These are phyloP conservation scores for Aspergillus ruber DNA, from an alignment of 2,329 filamentous ascomycete species.

Conservation along the genomic window DNA sequence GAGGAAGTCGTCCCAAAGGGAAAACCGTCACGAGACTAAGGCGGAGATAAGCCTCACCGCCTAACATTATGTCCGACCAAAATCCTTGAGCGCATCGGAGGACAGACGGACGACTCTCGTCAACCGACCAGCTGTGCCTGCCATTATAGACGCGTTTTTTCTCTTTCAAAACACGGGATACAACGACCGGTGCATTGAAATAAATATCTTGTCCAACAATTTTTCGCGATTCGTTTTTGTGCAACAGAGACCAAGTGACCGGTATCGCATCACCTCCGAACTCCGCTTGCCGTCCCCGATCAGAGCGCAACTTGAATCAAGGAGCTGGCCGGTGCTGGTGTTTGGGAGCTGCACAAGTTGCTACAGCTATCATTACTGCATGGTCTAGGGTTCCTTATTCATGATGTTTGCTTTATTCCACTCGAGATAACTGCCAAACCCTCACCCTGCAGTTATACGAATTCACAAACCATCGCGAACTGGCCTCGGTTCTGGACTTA, in stretches of 20 bases:
- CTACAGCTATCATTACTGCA: no score
- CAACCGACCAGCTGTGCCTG: constrained; percentile 3
- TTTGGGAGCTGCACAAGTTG: constrained; percentile 1
- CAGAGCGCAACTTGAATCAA: background rate
- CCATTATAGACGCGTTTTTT: background rate
- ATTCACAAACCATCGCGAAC: constrained; percentile 1
- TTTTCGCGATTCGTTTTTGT: background rate
- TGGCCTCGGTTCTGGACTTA: constrained; percentile 2
- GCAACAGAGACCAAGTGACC: background rate
- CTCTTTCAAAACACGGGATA: background rate
- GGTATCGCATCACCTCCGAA: constrained; percentile 8
- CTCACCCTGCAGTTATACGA: background rate
- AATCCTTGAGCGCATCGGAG: constrained; percentile 5
- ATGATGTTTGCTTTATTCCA: constrained; percentile 9
- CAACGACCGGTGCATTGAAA: background rate
- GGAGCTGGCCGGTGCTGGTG: constrained; percentile 1
- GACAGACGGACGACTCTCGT: background rate
- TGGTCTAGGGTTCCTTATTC: background rate
- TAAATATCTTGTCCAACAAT: background rate
- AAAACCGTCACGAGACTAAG: constrained; percentile 16
- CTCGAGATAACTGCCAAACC: constrained; percentile 3
- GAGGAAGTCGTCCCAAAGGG: no score
- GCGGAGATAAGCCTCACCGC: constrained; percentile 12
- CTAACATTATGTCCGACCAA: constrained; percentile 9
- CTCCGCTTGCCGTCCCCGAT: constrained; percentile 7